Evolutionary conservation across 1,284 basidiomycete genomes (phyloP).

Genomic region (Ceratorhiza oryzae-sativae): DNA sequence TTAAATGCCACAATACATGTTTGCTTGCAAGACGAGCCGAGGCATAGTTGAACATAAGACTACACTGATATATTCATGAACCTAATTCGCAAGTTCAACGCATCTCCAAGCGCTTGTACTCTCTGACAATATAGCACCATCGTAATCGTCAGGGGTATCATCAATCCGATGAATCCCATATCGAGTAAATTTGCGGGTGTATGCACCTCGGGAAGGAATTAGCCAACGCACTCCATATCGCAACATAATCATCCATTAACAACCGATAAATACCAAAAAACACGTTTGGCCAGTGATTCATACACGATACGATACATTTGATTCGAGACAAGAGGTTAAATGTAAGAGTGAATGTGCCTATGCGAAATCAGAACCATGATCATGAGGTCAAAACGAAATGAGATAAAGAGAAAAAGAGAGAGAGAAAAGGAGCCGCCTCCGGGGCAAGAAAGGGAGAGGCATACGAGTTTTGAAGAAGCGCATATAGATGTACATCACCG

Average conservation of each 20-base stretch:
- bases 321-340: neutral
- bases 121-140: no score
- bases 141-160: no score
- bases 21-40: no score
- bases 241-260: slow-evolving; percentile 3
- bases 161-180: no score
- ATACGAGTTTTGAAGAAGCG: neutral
- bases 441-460: neutral
- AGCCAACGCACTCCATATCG: no score
- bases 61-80: no score
- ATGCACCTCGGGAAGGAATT: no score
- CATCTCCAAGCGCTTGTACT: no score
- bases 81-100: no score
- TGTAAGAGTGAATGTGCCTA: neutral
- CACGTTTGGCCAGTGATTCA: neutral
- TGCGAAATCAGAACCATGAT: slow-evolving; percentile 4
- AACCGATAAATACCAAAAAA: slow-evolving; percentile 27
- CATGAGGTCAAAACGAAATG: neutral
- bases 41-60: no score
- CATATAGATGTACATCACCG: neutral
- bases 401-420: neutral
- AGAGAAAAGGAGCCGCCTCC: neutral
- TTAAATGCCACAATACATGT: no score
- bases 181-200: no score
- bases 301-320: slow-evolving; percentile 35